Conservation (phyloP, 163 green algal genomes). For the Scenedesmus sp. region DNA sequence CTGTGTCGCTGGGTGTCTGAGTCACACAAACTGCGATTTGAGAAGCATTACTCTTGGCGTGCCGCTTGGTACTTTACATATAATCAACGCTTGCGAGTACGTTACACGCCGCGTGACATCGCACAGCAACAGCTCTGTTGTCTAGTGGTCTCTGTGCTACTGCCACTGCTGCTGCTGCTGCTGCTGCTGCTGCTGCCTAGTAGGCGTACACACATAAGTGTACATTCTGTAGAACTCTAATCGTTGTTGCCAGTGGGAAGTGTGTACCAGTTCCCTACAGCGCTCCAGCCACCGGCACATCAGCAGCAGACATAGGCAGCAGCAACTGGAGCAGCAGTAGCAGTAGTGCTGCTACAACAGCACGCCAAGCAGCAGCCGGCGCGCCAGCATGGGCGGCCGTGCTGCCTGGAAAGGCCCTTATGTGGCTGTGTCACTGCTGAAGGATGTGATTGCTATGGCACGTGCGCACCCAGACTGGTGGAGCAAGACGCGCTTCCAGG, state of each 20-base stretch:
- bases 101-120: too few relatives aligned
- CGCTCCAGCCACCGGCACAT: not conserved
- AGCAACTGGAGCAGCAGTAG: conserved; percentile 11
- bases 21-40: too few relatives aligned
- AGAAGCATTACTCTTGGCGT: too few relatives aligned
- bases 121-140: too few relatives aligned
- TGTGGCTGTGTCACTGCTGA: conserved; percentile 65
- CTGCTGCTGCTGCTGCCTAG: not conserved
- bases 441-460: conserved; percentile 68
- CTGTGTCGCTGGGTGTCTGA: too few relatives aligned
- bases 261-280: not conserved
- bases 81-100: too few relatives aligned
- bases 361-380: not conserved
- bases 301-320: not conserved
- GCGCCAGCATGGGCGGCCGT: conserved; percentile 36
- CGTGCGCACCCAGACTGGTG: conserved; percentile 70
- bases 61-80: too few relatives aligned
- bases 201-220: too few relatives aligned
- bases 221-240: too few relatives aligned
- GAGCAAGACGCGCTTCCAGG: conserved; percentile 65
- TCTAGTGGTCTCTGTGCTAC: too few relatives aligned
- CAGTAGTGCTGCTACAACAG: not conserved
- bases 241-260: too few relatives aligned
- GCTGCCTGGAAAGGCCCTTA: conserved; percentile 70
- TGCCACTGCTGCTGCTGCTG: not conserved